Evolutionary conservation across 1,284 basidiomycete species (phyloP).

Genomic region (Rhizoctonia solani): DNA sequence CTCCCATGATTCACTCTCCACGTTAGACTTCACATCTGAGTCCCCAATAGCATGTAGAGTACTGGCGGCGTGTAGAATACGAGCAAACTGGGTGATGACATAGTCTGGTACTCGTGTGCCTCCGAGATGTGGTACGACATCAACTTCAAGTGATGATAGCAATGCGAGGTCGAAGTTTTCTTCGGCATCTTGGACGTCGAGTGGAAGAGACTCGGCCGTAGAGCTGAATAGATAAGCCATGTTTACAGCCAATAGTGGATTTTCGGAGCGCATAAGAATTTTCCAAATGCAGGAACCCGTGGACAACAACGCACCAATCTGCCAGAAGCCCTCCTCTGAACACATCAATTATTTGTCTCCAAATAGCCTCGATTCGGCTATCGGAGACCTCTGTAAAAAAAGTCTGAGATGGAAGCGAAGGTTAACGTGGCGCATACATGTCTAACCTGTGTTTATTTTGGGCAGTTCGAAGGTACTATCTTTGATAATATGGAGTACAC

Average conservation of each 20-base stretch:
- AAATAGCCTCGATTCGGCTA: conserved; percentile 74
- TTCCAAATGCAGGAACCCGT: too few relatives aligned
- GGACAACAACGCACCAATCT: conserved; percentile 65
- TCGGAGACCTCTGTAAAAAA: conserved; percentile 56
- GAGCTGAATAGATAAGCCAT: conserved; percentile 48
- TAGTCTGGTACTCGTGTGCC: conserved; percentile 70
- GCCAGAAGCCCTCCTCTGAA: conserved; percentile 81
- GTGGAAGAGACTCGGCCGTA: conserved; percentile 56
- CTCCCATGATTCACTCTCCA: conserved; percentile 42
- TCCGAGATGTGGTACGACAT: conserved; percentile 78
- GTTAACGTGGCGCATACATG: neutral
- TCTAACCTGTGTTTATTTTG: conserved; percentile 53
- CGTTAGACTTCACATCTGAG: conserved; percentile 40
- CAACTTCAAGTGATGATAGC: conserved; percentile 76
- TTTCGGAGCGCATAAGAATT: too few relatives aligned
- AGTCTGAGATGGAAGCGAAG: neutral
- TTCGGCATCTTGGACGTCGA: conserved; percentile 73
- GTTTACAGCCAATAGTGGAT: neutral
- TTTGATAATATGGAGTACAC: conserved; percentile 69
- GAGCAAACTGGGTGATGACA: conserved; percentile 70
- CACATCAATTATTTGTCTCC: conserved; percentile 83
- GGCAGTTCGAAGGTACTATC: conserved; percentile 61
- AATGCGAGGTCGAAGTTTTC: conserved; percentile 87
- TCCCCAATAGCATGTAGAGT: conserved; percentile 56
- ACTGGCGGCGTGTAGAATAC: conserved; percentile 76